Evolutionary conservation across 495 filamentous ascomycete genomes (phyloP), one percentile per base, ranked within the genome.

Genomic region (Xylaria flabelliformis): DNA sequence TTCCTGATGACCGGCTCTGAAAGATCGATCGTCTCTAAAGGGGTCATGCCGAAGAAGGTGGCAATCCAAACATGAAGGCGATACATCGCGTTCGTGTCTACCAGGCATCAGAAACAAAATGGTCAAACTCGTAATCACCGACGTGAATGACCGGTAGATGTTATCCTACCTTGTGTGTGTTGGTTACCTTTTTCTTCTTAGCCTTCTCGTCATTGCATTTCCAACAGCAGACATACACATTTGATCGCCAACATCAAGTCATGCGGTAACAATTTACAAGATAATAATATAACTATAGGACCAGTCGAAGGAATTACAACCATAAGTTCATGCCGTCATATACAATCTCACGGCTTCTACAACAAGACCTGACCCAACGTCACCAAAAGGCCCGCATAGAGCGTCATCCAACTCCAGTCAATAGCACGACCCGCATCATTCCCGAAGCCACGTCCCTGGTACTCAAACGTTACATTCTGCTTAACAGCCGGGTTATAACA

Each of bases 401-500:
- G 48, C 51, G 58, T 29, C 46, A 58, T 13, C 74, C 70, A 76
- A 24, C 70, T 64, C 73, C 73, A 75, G 39, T 64, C 65, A 51
- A 64, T 48, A 36, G 15, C 36, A 46, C 62, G 34, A 17, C 29
- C 26, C 6, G 59, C 56, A 39, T 67, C 76, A 39, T 79, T 75
- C 36, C 77, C 79, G 44, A 85, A 81, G 44, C 88, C 88, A 48
- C 91, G 76, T 6, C 89, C 91, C 79, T 94, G 92, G 50, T 85
- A 86, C 8, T 88, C 83, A 73, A 92, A 94, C 0, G 91, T 93
- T 48, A 94, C 78, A 71, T 91, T 91, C 76, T 94, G 90, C 73
- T 78, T 74, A 1, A 93, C 84, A 1, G 82, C 86, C 32, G 75
- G 69, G 72, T 94, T 94, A 71, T 88, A 81, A 75, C 92, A 94